Base-by-base conservation (phyloP, 257 asterid genomes). In the Forsythia viridissima region DNA sequence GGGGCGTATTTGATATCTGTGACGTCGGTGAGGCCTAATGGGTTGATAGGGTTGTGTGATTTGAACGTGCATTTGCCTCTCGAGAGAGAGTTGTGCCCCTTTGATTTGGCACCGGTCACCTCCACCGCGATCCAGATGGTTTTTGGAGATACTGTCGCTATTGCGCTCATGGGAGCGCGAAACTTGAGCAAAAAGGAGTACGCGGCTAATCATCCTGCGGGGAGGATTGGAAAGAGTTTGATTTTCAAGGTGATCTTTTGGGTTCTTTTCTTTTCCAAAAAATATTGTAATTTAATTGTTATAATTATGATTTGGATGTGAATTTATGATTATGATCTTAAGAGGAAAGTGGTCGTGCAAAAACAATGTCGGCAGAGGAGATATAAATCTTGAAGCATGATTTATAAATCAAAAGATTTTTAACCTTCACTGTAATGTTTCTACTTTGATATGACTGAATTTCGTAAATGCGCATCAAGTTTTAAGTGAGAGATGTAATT, bases 1-100 rank as follows among this genome's bases (percentile, higher is more conserved):
- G 94, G 98, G 74, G 94, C 86, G 51, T 89, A 84, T 80, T 78
- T 95, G 92, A 90, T 95, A 11, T 92, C 94, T 6, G 91, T 93
- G 69, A 93, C 99, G 73, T 95, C 99, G 63, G 94, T 87, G 81
- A 85, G 71, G 81, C 96, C 94, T 18, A 93, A 93, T 88, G 89
- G 87, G 52, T 70, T 95, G 81, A 80, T 80, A 88, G 79, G 87
- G 0, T 48, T 87, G 76, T 92, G 91, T 75, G 97, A 95, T 93
- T 76, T 93, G 86, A 92, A 92, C 70, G 96, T 95, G 89, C 95
- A 95, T 89, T 89, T 95, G 91, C 99, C 99, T 46, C 77, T 94
- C 68, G 94, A 93, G 92, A 84, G 87, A 6, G 99, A 94, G 66
- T 84, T 94, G 86, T 94, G 99, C 41, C 98, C 99, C 24, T 93